Evolutionary conservation across 768 basidiomycete species (phyloP).

Genomic region (Coprinopsis strossmayeri): DNA sequence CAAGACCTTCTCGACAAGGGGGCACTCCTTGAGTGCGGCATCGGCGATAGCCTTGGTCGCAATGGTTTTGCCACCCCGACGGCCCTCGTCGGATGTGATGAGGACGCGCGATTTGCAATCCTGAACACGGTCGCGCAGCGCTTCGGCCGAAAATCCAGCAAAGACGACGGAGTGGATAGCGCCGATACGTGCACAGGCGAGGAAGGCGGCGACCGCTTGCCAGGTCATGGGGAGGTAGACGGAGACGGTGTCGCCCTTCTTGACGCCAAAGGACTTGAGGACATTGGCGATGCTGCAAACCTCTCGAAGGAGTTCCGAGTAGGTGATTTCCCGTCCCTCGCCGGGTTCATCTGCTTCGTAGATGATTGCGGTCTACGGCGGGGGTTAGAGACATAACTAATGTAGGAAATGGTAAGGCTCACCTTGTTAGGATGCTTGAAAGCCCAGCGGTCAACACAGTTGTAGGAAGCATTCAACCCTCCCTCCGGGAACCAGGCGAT

Average conservation of each 20-base stretch:
- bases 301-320: slow-evolving; percentile 81
- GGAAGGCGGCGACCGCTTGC: slow-evolving; percentile 94
- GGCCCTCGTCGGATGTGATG: slow-evolving; percentile 93
- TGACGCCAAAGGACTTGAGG: slow-evolving; percentile 81
- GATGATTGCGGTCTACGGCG: slow-evolving; percentile 79
- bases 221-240: slow-evolving; percentile 92
- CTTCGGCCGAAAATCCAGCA: slow-evolving; percentile 94
- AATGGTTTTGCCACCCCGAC: slow-evolving; percentile 90
- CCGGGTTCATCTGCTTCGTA: slow-evolving; percentile 97
- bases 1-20: slow-evolving; percentile 83
- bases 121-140: slow-evolving; percentile 83
- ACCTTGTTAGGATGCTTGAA: slow-evolving; percentile 83
- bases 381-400: background rate
- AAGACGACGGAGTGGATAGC: slow-evolving; percentile 97
- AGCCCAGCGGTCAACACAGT: slow-evolving; percentile 96
- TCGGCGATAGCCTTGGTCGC: slow-evolving; percentile 95
- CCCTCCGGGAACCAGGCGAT: slow-evolving; percentile 97
- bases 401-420: slow-evolving; percentile 6
- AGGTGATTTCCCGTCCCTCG: slow-evolving; percentile 70
- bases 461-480: slow-evolving; percentile 88
- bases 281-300: slow-evolving; percentile 89
- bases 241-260: slow-evolving; percentile 94
- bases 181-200: slow-evolving; percentile 95
- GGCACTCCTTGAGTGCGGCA: slow-evolving; percentile 79
- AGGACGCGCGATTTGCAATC: slow-evolving; percentile 90